Evolutionary conservation across 169 alveolate genomes (phyloP), one percentile per base, ranked within the genome.

Genomic region (Blepharisma undulans): DNA sequence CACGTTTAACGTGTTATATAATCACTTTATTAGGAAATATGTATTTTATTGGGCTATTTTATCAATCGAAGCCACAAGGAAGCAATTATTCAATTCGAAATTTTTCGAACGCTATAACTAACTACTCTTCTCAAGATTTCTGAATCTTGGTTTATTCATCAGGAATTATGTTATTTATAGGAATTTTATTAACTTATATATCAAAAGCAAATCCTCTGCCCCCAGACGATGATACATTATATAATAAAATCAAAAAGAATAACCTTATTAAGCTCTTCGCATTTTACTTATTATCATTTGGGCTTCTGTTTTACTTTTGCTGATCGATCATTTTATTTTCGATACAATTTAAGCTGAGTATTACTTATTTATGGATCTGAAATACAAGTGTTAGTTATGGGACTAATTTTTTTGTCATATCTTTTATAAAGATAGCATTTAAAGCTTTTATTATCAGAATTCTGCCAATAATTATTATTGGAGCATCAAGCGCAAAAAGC

Each of bases 11-110:
- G 18, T 22, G n/a, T n/a, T 74, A 32, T 21, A 32, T 82, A 16
- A 22, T 82, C 27, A 30, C 29, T 2, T 7, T 82, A 3, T 25
- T 82, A 21, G 61, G 87, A 30, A 33, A 79, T n/a, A 79, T 79
- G 87, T 79, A 25, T 33, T 79, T 79, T 79, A 79, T 79, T 22
- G 87, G 87, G 7, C 72, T 79, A n/a, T 79, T 79, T 79, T 79
- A 79, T 72, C 29, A 79, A 5, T 1, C 71, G 0, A 1, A 79
- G 12, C 29, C 36, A 0, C 1, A 1, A 25, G 34, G 61, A 79
- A 7, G 19, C 19, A 22, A 79, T 12, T 25, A 30, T 22, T 22
- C 29, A 34, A 59, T 22, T 16, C 27, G 8, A 0, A 5, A 7
- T 29, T 74, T 74, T 74, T 21, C 33, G n/a, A 22, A 78, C 10